phyloP scores from a whole-genome alignment of 2,329 filamentous ascomycete genomes.

The Erysiphe pisi region DNA sequence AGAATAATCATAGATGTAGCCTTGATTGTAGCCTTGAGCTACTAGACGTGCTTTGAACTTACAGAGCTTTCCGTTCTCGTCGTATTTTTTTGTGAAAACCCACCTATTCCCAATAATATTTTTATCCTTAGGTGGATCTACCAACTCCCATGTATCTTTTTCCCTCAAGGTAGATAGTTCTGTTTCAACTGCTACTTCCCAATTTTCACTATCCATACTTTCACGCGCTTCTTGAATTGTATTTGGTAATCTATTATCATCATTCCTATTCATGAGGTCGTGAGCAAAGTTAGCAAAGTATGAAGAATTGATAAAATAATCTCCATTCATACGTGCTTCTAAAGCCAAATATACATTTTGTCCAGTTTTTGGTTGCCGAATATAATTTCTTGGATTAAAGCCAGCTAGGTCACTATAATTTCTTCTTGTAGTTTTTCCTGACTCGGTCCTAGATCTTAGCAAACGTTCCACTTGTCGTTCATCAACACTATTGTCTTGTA shows the following conservation, averaged over 20 bases:
- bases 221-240: no score
- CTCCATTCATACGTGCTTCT: no score
- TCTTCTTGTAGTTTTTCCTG: neutral
- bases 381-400: no score
- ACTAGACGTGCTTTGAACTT: constrained; percentile 33
- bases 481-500: no score
- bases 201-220: no score
- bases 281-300: neutral
- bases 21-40: constrained; percentile 32
- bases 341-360: no score
- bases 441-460: neutral
- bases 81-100: constrained; percentile 33
- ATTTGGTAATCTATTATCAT: no score
- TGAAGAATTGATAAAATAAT: no score
- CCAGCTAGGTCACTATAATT: constrained; percentile 12
- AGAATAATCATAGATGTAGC: constrained; percentile 28
- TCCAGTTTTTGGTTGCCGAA: constrained; percentile 12
- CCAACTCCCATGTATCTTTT: constrained; percentile 20
- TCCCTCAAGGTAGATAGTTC: constrained; percentile 10
- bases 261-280: neutral
- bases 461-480: no score
- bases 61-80: constrained; percentile 32
- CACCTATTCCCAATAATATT: neutral
- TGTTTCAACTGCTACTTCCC: neutral
- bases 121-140: constrained; percentile 17